Base-by-base conservation (phyloP, 768 basidiomycete genomes). In the Pleurotus tuoliensis region DNA sequence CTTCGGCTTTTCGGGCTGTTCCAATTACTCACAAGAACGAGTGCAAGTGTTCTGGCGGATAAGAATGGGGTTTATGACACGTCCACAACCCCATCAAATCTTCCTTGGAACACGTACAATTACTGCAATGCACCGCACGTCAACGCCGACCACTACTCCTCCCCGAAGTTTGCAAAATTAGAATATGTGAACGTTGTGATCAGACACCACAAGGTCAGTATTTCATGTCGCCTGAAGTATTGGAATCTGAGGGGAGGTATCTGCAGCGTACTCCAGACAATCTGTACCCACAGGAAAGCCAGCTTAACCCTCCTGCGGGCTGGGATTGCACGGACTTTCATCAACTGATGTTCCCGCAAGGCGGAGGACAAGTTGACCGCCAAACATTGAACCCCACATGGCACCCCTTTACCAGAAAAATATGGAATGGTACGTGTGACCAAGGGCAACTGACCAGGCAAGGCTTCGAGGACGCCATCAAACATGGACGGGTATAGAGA, bases 341-440 rank as follows among this genome's bases (percentile, higher is more conserved):
- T 38, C 58, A 61, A 45, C 15, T 55, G 18, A 47, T 61, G 7
- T 56, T 56, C 44, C 49, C 37, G 11, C 48, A 50, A 18, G 60
- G 60, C 2, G 54, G 55, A 1, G 53, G 51, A 3, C 58, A 56
- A 34, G 38, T 61, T 16, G 27, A 55, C 34, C 54, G 57, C 30
- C 48, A 58, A 27, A 61, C 60, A 2, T 43, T 54, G n/a, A 58
- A 50, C 34, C 58, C 56, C 11, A 25, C 55, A 18, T 61, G 60
- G 60, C 60, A 61, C 37, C 60, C 60, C 9, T 61, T 50, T 40
- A 24, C 43, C 5, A 59, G 55, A 1, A 49, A 48, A 6, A 56
- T 61, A 27, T 61, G 60, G 60, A 61, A 59, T 41, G 60, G 60
- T n/a, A 56, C 58, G n/a, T 61, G 60, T 38, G 58, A 61, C 45